Percentiles rank a stretch among this genome's conserved stretches.
Conservation (phyloP, 345 rosid species). For the Reutealis trisperma region DNA sequence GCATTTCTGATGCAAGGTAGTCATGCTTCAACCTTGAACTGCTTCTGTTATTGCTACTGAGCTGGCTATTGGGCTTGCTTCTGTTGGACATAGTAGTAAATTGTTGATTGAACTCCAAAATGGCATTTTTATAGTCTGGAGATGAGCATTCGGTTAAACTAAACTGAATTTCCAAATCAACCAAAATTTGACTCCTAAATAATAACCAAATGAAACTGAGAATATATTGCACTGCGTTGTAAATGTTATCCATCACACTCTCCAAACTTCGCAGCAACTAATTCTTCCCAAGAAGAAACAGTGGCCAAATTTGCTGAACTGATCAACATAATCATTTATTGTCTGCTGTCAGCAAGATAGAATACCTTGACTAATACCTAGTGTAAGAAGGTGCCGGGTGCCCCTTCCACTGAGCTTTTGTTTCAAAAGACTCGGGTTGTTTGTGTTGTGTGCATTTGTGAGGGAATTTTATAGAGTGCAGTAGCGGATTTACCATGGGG, state of each 20-base stretch:
- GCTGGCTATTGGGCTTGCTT: too few relatives aligned
- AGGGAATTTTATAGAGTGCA: background rate
- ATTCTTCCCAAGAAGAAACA: background rate
- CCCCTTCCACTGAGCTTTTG: background rate
- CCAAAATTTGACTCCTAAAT: too few relatives aligned
- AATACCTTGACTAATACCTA: background rate
- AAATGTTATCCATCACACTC: background rate
- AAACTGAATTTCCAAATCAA: too few relatives aligned
- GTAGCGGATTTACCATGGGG: too few relatives aligned
- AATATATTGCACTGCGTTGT: background rate
- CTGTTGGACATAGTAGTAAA: too few relatives aligned
- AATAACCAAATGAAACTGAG: too few relatives aligned
- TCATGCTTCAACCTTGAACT: too few relatives aligned
- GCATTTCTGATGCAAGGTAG: too few relatives aligned
- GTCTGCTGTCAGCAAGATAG: background rate
- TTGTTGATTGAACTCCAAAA: too few relatives aligned
- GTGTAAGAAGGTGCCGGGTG: background rate
- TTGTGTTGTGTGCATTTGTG: background rate
- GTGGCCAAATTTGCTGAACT: background rate
- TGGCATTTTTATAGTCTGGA: too few relatives aligned
- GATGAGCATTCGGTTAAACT: too few relatives aligned
- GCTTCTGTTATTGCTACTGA: too few relatives aligned
- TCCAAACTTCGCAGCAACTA: background rate
- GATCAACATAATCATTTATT: background rate
- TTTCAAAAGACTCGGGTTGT: background rate